Evolutionary conservation across 2,329 filamentous ascomycete species (phyloP), one percentile per base, ranked within the genome.

Genomic region (Pyricularia sp.): DNA sequence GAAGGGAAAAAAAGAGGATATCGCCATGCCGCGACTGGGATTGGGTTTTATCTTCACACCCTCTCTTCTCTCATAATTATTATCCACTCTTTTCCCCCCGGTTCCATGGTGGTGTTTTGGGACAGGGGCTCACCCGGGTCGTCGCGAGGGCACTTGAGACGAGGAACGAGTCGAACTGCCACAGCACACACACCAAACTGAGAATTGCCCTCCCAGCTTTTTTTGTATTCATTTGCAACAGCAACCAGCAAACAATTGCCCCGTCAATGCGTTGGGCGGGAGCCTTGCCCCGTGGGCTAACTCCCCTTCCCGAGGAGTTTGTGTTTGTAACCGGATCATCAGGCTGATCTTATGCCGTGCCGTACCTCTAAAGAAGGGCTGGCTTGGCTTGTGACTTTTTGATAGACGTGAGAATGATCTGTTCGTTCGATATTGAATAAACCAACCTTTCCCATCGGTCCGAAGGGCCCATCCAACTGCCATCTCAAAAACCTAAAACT

Each of bases 241-340:
- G 42, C 42, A 7, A n/a, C n/a, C 58, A 61, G 23, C n/a, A 23
- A 14, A 25, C 58, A 14, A 25, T 25, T 25, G n/a, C n/a, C 58
- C 23, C 28, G 63, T 36, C 26, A 65, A 65, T 30, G 28, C 26
- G 63, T 64, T 64, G 59, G 23, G 9, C 59, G 59, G 59, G 59
- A 26, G 23, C 28, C 26, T 59, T 20, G 33, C 42, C 5, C 17
- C 42, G 17, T 67, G 14, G 4, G 59, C 31, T 14, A 10, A 26
- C 26, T n/a, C 20, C 30, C 20, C 66, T 26, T 76, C 74, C 75
- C 76, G 75, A 75, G 42, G 42, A 61, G 74, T 73, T 76, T 74
- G 74, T 61, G 78, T 78, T 80, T 81, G 79, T 78, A 80, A 82
- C 81, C 80, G 81, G 81, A 81, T 79, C 78, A 77, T 77, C 77